Evolutionary conservation across 1,139 yeast species (phyloP).

Genomic region (Yamadazyma taylorii): DNA sequence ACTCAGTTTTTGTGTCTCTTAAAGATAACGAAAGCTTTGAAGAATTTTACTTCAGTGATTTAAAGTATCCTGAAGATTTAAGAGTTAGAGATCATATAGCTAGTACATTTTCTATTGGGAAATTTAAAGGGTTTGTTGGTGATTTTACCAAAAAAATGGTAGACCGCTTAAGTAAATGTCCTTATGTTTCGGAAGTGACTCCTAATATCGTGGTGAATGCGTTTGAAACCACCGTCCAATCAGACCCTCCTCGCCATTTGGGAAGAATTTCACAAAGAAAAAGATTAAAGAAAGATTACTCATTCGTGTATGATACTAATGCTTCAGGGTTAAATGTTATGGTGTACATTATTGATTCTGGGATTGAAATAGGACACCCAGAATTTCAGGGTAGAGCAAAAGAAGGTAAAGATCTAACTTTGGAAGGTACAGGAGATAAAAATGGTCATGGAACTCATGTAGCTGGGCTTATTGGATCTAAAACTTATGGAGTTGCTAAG

Average conservation of each 20-base stretch:
- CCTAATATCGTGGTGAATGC: slow-evolving; percentile 58
- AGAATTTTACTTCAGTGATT: slow-evolving; percentile 39
- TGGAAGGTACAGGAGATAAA: slow-evolving; percentile 59
- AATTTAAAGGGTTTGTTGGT: slow-evolving; percentile 64
- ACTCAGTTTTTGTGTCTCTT: slow-evolving; percentile 27
- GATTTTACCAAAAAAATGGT: slow-evolving; percentile 51
- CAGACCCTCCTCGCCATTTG: slow-evolving; percentile 66
- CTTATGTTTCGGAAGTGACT: slow-evolving; percentile 55
- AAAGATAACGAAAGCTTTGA: slow-evolving; percentile 34
- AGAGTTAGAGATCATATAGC: slow-evolving; percentile 46
- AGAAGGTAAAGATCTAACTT: slow-evolving; percentile 60
- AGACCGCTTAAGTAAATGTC: slow-evolving; percentile 47
- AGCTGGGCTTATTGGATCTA: slow-evolving; percentile 84
- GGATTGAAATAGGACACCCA: slow-evolving; percentile 56
- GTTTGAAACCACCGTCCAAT: slow-evolving; percentile 31
- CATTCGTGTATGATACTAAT: slow-evolving; percentile 28
- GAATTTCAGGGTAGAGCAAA: slow-evolving; percentile 67
- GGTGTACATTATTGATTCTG: slow-evolving; percentile 84
- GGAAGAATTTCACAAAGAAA: slow-evolving; percentile 60
- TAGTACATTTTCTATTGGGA: slow-evolving; percentile 55
- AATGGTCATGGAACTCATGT: slow-evolving; percentile 89
- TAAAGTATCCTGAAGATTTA: slow-evolving; percentile 28
- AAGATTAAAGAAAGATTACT: slow-evolving; percentile 23
- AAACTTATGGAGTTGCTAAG: slow-evolving; percentile 79
- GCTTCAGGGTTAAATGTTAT: slow-evolving; percentile 46